phyloP scores from a whole-genome alignment of 768 basidiomycete genomes.

The Psilocybe azurescens region DNA sequence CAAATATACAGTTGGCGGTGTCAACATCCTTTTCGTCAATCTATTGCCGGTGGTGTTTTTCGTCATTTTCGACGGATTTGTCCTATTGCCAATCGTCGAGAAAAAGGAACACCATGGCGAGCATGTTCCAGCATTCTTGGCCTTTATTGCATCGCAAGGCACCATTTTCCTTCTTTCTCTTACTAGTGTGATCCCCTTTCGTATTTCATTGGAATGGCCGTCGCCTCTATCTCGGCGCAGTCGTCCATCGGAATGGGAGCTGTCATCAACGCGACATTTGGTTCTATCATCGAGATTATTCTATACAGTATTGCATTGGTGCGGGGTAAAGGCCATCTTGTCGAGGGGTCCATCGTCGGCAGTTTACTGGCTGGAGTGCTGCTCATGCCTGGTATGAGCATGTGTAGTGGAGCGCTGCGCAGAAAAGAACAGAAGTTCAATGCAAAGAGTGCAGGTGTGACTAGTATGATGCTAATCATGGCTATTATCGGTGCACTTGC shows the following conservation, averaged over 20 bases:
- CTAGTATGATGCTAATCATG: slow-evolving; percentile 99
- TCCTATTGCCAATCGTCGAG: slow-evolving; percentile 77
- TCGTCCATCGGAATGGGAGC: slow-evolving; percentile 99
- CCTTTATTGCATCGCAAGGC: slow-evolving; percentile 70
- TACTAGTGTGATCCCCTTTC: slow-evolving; percentile 95
- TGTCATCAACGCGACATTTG: slow-evolving; percentile 98
- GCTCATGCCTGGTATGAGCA: slow-evolving; percentile 96
- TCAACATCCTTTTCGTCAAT: slow-evolving; percentile 98
- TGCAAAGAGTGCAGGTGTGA: slow-evolving; percentile 98
- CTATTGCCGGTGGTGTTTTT: slow-evolving; percentile 93
- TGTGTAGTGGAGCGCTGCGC: slow-evolving; percentile 88
- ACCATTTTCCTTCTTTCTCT: slow-evolving; percentile 86
- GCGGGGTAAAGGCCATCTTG: slow-evolving; percentile 91
- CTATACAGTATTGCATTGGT: slow-evolving; percentile 89
- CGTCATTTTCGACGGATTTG: slow-evolving; percentile 91
- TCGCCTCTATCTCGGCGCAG: slow-evolving; percentile 98
- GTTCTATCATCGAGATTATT: slow-evolving; percentile 97
- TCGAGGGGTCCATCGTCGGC: slow-evolving; percentile 97
- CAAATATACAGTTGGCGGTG: slow-evolving; percentile 99
- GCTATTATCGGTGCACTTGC: slow-evolving; percentile 96
- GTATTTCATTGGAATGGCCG: slow-evolving; percentile 99
- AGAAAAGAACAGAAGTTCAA: slow-evolving; percentile 98
- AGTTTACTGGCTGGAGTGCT: slow-evolving; percentile 94
- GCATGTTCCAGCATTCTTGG: slow-evolving; percentile 68
- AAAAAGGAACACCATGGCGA: slow-evolving; percentile 55